Base-by-base conservation (phyloP, 345 rosid species). In the Lepidium aucheri region DNA sequence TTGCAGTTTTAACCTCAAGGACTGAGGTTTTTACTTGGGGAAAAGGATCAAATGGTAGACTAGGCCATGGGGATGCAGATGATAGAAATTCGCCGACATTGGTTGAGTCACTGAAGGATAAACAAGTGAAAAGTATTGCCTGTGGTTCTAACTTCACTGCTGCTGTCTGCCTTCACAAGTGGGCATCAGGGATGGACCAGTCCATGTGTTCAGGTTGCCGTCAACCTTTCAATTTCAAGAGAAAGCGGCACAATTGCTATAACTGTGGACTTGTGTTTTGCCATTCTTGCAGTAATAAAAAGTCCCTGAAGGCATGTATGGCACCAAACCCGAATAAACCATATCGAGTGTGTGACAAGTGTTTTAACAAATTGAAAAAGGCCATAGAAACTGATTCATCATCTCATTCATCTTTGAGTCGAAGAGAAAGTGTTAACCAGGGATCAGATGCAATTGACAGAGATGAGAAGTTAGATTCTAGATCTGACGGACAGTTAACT, bases 141-240 rank as follows among this genome's bases (percentile, higher is more conserved):
- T 91, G 97, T 77, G 99, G 99, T 56, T 83, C 91, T 70, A 89
- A 86, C 73, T 95, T 91, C 67, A 88, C 97, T 1, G 83, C 95
- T 53, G 95, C 85, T 61, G 93, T 95, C 57, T 95, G 99, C 80
- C 97, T 95, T 68, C 97, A 91, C 62, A 95, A 90, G 76, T 91
- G 96, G 96, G 94, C 87, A 60, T 91, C 95, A 12, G 96, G 96
- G 65, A 79, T 89, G 74, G 97, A 95, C 72, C 99, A 91, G 75
- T 91, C 96, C 45, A 87, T 89, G 93, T 95, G 99, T 78, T 95
- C 97, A 64, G 99, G 99, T 56, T 94, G 99, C 75, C 96, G 89
- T 53, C 79, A 83, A 55, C 93, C 91, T 49, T 89, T 94, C 81
- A 94, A 84, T 81, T 94, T 94, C 79, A 88, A 74, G 74, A 82